phyloP scores from a whole-genome alignment of 192 early-diverging fungal species.

The Globomyces pollinis-pini region DNA sequence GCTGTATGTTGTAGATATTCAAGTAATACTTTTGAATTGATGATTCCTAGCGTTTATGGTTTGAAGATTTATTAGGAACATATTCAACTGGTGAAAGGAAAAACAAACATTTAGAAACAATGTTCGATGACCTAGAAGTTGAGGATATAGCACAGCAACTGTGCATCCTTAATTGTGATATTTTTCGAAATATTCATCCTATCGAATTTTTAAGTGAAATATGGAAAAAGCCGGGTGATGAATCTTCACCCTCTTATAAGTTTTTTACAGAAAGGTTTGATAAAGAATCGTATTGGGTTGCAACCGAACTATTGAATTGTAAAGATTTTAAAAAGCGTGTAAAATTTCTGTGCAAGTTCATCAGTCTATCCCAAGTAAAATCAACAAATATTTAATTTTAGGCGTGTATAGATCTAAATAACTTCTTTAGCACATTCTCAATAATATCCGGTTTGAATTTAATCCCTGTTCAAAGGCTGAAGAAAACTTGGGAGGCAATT shows the following conservation, averaged over 20 bases:
- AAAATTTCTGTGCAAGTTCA: slow-evolving; percentile 39
- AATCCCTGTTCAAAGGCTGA: slow-evolving; percentile 45
- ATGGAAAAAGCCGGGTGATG: slow-evolving; percentile 41
- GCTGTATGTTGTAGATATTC: slow-evolving; percentile 25
- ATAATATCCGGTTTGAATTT: slow-evolving; percentile 49
- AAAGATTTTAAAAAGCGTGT: slow-evolving; percentile 50
- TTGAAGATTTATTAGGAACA: slow-evolving; percentile 40
- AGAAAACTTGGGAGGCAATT: slow-evolving; percentile 55
- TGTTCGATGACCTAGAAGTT: slow-evolving; percentile 35
- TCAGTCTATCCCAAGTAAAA: slow-evolving; percentile 43
- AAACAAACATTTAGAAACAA: slow-evolving; percentile 43
- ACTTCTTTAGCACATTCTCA: slow-evolving; percentile 54
- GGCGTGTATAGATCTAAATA: slow-evolving; percentile 42
- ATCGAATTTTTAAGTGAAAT: slow-evolving; percentile 57
- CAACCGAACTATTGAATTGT: slow-evolving; percentile 41
- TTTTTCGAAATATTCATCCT: slow-evolving; percentile 54
- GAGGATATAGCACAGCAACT: slow-evolving; percentile 42
- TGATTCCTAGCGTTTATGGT: slow-evolving; percentile 13
- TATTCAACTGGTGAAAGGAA: slow-evolving; percentile 36
- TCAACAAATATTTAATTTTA: not conserved
- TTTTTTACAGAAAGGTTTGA: slow-evolving; percentile 53
- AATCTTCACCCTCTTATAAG: slow-evolving; percentile 41
- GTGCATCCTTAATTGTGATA: slow-evolving; percentile 45
- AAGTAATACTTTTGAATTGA: slow-evolving; percentile 14
- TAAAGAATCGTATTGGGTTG: slow-evolving; percentile 53